These are phyloP conservation scores for Chalaropsis thielavioides DNA, from an alignment of 2,329 filamentous ascomycete species.

Conservation along the genomic window DNA sequence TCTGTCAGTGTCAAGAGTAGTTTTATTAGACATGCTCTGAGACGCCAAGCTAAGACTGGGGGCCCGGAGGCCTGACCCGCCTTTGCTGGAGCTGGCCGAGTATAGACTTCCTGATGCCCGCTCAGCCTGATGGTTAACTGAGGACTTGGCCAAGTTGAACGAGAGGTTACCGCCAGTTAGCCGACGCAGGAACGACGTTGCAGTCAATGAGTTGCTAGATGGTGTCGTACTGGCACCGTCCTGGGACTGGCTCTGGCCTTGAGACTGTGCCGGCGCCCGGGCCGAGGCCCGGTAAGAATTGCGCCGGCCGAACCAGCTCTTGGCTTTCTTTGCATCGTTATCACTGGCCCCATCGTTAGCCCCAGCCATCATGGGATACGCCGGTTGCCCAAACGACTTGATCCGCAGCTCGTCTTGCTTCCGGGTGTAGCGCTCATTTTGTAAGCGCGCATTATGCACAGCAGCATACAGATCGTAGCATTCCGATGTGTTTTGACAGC, in stretches of 20 bases:
- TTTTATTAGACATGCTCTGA: slow-evolving; percentile 32
- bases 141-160: slow-evolving; percentile 74
- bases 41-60: slow-evolving; percentile 41
- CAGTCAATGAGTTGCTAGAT: slow-evolving; percentile 49
- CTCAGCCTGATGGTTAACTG: slow-evolving; percentile 43
- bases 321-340: slow-evolving; percentile 22
- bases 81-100: slow-evolving; percentile 39
- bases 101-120: slow-evolving; percentile 46
- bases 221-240: slow-evolving; percentile 56
- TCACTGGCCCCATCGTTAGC: slow-evolving; percentile 26
- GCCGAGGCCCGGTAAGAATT: slow-evolving; percentile 51
- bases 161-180: slow-evolving; percentile 55
- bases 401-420: slow-evolving; percentile 52
- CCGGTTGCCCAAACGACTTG: slow-evolving; percentile 51
- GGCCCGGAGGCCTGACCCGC: slow-evolving; percentile 37
- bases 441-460: slow-evolving; percentile 77
- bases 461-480: slow-evolving; percentile 71
- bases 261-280: slow-evolving; percentile 36
- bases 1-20: slow-evolving; percentile 55
- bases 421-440: slow-evolving; percentile 76
- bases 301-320: slow-evolving; percentile 46
- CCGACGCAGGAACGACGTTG: slow-evolving; percentile 61
- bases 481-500: slow-evolving; percentile 60
- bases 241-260: slow-evolving; percentile 39
- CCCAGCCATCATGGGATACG: not conserved